Conservation (phyloP, 768 basidiomycete species). For the Collybia sordida region DNA sequence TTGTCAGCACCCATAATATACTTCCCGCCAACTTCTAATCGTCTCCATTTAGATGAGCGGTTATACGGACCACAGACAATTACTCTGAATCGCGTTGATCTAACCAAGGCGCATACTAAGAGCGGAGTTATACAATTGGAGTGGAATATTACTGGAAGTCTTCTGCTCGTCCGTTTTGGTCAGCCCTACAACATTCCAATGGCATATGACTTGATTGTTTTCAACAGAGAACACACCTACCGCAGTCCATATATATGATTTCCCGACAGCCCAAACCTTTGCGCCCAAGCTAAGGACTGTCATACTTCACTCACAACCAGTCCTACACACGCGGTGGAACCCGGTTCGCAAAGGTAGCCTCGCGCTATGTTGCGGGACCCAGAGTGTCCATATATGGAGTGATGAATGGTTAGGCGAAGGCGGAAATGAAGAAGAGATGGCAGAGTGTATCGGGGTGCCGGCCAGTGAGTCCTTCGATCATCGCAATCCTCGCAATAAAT, state of each 20-base stretch:
- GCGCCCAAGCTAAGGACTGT: constrained; percentile 64
- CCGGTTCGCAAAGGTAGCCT: constrained; percentile 77
- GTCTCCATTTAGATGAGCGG: constrained; percentile 55
- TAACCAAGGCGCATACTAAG: constrained; percentile 62
- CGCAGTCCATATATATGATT: constrained; percentile 68
- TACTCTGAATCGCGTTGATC: constrained; percentile 49
- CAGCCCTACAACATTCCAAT: constrained; percentile 9
- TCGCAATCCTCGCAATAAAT: constrained; percentile 12
- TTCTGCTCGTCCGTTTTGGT: constrained; percentile 78
- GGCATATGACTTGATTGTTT: constrained; percentile 5
- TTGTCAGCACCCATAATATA: constrained; percentile 44
- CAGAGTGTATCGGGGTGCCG: constrained; percentile 89
- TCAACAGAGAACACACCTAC: constrained; percentile 59
- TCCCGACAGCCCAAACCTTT: constrained; percentile 61
- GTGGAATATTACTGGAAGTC: constrained; percentile 77
- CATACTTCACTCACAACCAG: constrained; percentile 60
- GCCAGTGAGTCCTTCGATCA: constrained; percentile 55
- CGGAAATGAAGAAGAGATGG: constrained; percentile 69
- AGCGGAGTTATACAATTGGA: constrained; percentile 71
- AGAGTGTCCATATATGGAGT: constrained; percentile 77
- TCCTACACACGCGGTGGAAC: constrained; percentile 78
- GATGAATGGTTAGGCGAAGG: constrained; percentile 73
- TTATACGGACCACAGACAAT: constrained; percentile 57
- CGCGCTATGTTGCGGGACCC: constrained; percentile 63
- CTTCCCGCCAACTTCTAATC: background rate